Base-by-base conservation (phyloP, 75 land plant species). In the Ceratopteris richardii region DNA sequence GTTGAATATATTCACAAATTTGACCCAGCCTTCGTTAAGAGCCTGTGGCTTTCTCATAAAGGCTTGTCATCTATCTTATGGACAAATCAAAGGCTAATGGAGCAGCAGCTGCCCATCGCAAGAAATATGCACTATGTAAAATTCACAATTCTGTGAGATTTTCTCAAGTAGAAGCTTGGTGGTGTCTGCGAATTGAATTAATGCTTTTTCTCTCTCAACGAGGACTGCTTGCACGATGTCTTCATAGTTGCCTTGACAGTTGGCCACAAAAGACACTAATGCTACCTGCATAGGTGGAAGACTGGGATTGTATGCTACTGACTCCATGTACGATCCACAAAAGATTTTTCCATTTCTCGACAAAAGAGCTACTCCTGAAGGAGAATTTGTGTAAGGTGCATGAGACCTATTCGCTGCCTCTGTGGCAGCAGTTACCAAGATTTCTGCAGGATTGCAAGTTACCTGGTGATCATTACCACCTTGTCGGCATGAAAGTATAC, bases 251-350 rank as follows among this genome's bases (percentile, higher is more conserved):
- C 73, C 88, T 17, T 83, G 85, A 22, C 79, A 85, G 18, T 62
- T 74, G 11, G 71, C 82, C 4, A 86, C 41, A 56, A 75, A 88
- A 29, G 96, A 88, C 42, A 95, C 78, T 26, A 95, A 31, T 6
- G 96, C 91, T 46, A 91, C 96, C 77, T 90, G 96, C n/a, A 83
- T 72, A 46, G 99, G 92, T 13, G 82, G 76, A 44, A 95, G 46
- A 25, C 96, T 78, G 29, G 99, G 99, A 48, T 95, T 95, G 66
- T 77, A 84, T 14, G 99, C 99, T 16, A 97, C 99, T 12, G 99
- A 95, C 59, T 95, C 99, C 53, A 59, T 59, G 63, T 95, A 95
- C 0, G 69, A 69, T 11, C 99, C 99, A 6, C 59, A 77, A 40
- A 59, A 85, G 9, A 86, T 71, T 47, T 63, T 64, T 23, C 96